Percentiles rank a stretch among this genome's conserved stretches.
These are phyloP conservation scores for Tulasnella sp. DNA, from an alignment of 768 basidiomycete species.

Conservation along the genomic window DNA sequence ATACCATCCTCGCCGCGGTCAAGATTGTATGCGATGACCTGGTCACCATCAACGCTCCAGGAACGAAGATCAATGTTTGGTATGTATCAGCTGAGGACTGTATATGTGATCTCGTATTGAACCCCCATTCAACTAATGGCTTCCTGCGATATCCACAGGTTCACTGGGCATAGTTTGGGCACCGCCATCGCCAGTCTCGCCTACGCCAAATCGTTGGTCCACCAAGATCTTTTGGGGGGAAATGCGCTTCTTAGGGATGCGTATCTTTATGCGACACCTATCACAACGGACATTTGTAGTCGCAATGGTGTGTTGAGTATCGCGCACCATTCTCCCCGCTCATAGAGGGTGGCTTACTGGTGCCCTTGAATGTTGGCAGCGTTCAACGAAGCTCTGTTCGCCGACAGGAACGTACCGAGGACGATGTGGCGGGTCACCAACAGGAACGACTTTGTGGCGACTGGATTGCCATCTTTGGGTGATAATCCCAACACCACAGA, in stretches of 20 bases:
- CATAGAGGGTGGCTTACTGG: no score
- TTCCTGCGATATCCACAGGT: not conserved
- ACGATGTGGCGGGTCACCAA: constrained; percentile 19
- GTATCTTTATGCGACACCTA: constrained; percentile 21
- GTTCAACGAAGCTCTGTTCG: not conserved
- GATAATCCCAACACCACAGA: not conserved
- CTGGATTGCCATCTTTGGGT: constrained; percentile 20
- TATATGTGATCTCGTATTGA: no score
- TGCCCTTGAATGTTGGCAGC: no score
- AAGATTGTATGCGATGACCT: constrained; percentile 13
- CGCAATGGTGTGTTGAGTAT: constrained; percentile 16
- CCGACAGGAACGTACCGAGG: constrained; percentile 4
- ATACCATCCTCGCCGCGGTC: constrained; percentile 15
- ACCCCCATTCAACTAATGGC: no score
- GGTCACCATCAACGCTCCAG: not conserved
- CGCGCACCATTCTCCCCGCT: no score
- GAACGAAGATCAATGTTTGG: constrained; percentile 13
- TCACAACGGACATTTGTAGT: constrained; percentile 7
- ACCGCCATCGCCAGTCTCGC: constrained; percentile 17
- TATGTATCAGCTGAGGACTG: not conserved
- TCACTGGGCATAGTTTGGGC: constrained; percentile 18
- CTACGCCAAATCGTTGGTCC: constrained; percentile 6
- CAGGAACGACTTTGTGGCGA: constrained; percentile 19
- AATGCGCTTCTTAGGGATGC: constrained; percentile 19
- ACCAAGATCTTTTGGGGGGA: not conserved